These are phyloP conservation scores for Echeveria elegans DNA, from an alignment of 164 flowering plant genomes.

Conservation along the genomic window DNA sequence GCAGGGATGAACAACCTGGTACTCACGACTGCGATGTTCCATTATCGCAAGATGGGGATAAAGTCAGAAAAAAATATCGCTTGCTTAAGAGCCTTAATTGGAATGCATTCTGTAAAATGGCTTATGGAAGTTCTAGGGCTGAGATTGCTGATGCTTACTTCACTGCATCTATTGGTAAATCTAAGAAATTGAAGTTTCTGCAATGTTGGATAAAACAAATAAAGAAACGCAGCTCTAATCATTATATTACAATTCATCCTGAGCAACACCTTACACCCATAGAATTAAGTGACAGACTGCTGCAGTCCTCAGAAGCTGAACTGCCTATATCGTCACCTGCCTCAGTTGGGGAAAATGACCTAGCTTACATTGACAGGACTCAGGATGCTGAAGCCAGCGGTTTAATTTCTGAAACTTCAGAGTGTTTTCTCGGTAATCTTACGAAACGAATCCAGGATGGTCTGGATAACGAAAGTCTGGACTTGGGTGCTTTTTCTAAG, in stretches of 20 bases:
- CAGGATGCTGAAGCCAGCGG: constrained; percentile 26
- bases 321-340: constrained; percentile 26
- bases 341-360: constrained; percentile 29
- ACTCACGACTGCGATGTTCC: background rate
- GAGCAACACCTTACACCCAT: constrained; percentile 12
- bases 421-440: constrained; percentile 42
- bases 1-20: background rate
- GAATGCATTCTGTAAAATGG: constrained; percentile 53
- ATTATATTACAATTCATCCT: background rate
- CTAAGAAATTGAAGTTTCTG: constrained; percentile 72
- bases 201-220: constrained; percentile 91
- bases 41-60: constrained; percentile 15
- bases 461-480: constrained; percentile 48
- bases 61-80: constrained; percentile 22
- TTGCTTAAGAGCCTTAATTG: constrained; percentile 42
- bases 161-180: constrained; percentile 23
- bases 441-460: constrained; percentile 53
- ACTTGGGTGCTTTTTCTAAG: constrained; percentile 67
- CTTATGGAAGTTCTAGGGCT: constrained; percentile 23
- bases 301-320: constrained; percentile 27
- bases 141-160: constrained; percentile 53
- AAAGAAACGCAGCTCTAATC: constrained; percentile 14
- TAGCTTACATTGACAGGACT: constrained; percentile 22
- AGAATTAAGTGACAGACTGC: constrained; percentile 22
- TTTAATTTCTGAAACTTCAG: constrained; percentile 32